These are phyloP conservation scores for Colletotrichum sojae DNA, from an alignment of 2,329 filamentous ascomycete species.

Conservation along the genomic window DNA sequence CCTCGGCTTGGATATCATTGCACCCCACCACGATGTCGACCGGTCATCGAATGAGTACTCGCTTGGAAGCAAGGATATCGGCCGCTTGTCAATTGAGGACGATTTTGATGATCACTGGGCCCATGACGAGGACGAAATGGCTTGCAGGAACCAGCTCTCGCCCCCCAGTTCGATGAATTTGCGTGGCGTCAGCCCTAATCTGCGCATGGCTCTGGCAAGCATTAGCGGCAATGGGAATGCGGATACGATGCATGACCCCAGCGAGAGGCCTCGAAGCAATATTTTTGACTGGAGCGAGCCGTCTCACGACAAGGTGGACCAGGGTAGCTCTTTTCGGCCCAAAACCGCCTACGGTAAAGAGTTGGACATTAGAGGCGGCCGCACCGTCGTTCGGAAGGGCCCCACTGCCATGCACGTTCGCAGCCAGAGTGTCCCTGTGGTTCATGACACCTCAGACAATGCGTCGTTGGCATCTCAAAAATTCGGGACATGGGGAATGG, in stretches of 20 bases:
- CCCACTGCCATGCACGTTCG: conserved; percentile 80
- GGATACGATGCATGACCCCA: conserved; percentile 47
- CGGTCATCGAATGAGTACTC: conserved; percentile 50
- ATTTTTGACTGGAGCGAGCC: conserved; percentile 86
- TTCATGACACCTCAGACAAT: conserved; percentile 73
- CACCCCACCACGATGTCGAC: conserved; percentile 49
- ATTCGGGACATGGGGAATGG: conserved; percentile 86
- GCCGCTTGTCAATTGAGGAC: conserved; percentile 70
- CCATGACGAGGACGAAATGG: conserved; percentile 67
- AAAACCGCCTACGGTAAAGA: conserved; percentile 85
- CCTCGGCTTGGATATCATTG: conserved; percentile 43
- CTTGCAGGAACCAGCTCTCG: conserved; percentile 69
- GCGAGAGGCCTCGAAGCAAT: conserved; percentile 74
- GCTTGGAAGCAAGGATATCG: conserved; percentile 57
- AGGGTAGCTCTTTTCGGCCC: conserved; percentile 73
- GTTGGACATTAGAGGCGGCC: conserved; percentile 78
- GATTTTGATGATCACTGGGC: conserved; percentile 77
- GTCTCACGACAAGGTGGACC: conserved; percentile 73
- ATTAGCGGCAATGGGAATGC: conserved; percentile 63
- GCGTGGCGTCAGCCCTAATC: conserved; percentile 65
- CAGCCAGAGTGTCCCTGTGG: conserved; percentile 85
- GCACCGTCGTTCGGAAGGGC: conserved; percentile 75
- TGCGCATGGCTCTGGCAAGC: conserved; percentile 67
- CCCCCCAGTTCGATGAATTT: conserved; percentile 71
- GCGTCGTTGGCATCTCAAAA: conserved; percentile 72